phyloP scores from a whole-genome alignment of 176 grass and related monocot species.

The Raddia guianensis region DNA sequence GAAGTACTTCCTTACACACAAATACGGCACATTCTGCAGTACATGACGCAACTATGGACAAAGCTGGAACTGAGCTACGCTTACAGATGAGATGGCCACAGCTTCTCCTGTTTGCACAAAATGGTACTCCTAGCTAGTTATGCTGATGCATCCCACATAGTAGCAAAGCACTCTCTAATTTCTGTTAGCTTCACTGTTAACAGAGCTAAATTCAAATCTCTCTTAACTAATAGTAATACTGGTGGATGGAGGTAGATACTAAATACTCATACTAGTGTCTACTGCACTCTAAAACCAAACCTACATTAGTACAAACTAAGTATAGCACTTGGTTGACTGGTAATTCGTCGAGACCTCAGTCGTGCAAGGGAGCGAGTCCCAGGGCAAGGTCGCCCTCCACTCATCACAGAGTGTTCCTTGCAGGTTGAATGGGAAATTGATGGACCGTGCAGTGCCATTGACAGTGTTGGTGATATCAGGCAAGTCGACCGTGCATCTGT shows the following conservation, averaged over 20 bases:
- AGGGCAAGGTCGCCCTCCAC: constrained; percentile 67
- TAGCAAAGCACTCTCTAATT: constrained; percentile 25
- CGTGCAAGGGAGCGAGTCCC: constrained; percentile 67
- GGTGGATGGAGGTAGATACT: constrained; percentile 47
- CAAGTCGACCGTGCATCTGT: constrained; percentile 36
- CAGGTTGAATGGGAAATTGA: constrained; percentile 63
- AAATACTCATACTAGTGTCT: constrained; percentile 29
- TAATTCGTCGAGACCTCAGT: constrained; percentile 59
- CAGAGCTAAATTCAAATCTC: constrained; percentile 40
- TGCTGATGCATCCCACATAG: constrained; percentile 13
- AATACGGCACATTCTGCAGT: not conserved
- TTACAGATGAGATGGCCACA: not conserved
- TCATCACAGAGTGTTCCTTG: constrained; percentile 64
- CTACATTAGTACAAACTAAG: constrained; percentile 43
- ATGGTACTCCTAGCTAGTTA: constrained; percentile 5
- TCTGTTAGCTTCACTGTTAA: constrained; percentile 72
- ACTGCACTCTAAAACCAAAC: constrained; percentile 38
- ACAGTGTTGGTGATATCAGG: constrained; percentile 30
- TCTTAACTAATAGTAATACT: constrained; percentile 65
- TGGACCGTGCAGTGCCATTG: constrained; percentile 11
- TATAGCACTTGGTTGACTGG: constrained; percentile 55
- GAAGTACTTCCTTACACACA: not conserved
- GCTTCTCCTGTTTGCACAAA: constrained; percentile 25
- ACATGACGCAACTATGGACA: constrained; percentile 31
- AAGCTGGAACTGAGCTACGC: constrained; percentile 32